phyloP scores from a whole-genome alignment of 2,329 filamentous ascomycete species.

The Arthroderma sp. region DNA sequence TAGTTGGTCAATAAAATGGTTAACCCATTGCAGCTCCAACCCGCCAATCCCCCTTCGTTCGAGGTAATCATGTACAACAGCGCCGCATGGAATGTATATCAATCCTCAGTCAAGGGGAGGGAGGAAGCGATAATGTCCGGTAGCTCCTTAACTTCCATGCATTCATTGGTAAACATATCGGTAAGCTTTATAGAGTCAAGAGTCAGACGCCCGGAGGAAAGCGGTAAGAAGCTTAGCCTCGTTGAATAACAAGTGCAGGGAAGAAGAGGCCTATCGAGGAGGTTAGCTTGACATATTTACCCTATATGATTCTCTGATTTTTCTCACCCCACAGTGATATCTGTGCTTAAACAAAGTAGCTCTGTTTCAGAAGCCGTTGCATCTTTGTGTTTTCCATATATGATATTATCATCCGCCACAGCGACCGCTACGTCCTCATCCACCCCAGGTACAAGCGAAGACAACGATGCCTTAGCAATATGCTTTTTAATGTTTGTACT shows the following conservation, averaged over 20 bases:
- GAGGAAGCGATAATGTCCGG: constrained; percentile 40
- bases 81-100: too few relatives aligned
- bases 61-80: too few relatives aligned
- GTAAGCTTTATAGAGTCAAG: constrained; percentile 42
- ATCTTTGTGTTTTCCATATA: constrained; percentile 43
- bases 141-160: constrained; percentile 42
- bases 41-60: too few relatives aligned
- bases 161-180: constrained; percentile 43
- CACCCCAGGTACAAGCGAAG: constrained; percentile 27
- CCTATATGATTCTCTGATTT: too few relatives aligned
- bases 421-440: constrained; percentile 35
- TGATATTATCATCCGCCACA: constrained; percentile 43
- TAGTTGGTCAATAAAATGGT: too few relatives aligned
- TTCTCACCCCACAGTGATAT: constrained; percentile 44
- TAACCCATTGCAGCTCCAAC: too few relatives aligned
- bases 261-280: constrained; percentile 33
- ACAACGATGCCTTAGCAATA: constrained; percentile 31
- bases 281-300: too few relatives aligned
- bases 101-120: too few relatives aligned
- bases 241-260: constrained; percentile 45
- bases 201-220: constrained; percentile 38
- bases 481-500: constrained; percentile 30
- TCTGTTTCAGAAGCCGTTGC: constrained; percentile 37
- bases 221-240: constrained; percentile 41
- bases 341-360: constrained; percentile 44